phyloP scores from a whole-genome alignment of 345 rosid species.

The Eucalyptus brandiana region DNA sequence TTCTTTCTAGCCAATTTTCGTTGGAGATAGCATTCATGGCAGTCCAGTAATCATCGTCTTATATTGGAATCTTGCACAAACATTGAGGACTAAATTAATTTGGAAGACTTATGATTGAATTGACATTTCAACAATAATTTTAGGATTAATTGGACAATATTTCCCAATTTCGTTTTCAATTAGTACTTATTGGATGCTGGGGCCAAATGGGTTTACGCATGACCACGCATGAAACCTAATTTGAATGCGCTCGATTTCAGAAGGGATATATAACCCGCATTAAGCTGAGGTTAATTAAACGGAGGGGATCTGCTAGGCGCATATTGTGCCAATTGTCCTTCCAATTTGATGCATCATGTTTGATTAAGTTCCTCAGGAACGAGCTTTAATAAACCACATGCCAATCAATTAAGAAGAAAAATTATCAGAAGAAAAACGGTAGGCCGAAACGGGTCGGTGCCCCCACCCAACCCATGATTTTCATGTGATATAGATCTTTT shows the following conservation, averaged over 20 bases:
- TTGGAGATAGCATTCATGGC: neutral
- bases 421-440: neutral
- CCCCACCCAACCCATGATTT: neutral
- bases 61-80: neutral
- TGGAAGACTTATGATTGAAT: neutral
- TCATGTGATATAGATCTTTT: neutral
- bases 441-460: neutral
- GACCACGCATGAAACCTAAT: neutral
- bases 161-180: neutral
- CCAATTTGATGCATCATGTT: neutral
- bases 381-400: neutral
- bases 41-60: rapidly evolving
- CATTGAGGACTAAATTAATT: neutral
- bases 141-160: neutral
- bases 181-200: neutral
- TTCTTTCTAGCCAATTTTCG: neutral
- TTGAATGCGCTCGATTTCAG: neutral
- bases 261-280: neutral
- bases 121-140: neutral
- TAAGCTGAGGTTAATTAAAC: neutral
- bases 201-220: neutral
- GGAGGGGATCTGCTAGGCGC: neutral
- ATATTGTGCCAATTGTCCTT: neutral
- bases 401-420: neutral
- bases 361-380: neutral